These are phyloP conservation scores for Hydnomerulius pinastri DNA, from an alignment of 768 basidiomycete genomes.

Conservation along the genomic window DNA sequence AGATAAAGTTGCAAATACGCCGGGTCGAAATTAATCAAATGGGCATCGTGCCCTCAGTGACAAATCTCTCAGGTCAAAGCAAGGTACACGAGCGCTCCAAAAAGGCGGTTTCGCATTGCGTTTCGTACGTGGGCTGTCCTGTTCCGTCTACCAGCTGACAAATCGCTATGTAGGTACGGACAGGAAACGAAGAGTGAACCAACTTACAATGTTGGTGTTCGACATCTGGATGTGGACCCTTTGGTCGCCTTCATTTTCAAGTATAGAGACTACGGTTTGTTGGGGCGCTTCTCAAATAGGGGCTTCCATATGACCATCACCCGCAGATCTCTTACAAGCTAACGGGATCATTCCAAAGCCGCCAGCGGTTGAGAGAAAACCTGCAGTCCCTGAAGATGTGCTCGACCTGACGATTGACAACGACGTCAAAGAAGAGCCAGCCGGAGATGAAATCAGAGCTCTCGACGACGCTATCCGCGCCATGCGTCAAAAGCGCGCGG, in stretches of 20 bases:
- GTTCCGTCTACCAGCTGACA: background rate
- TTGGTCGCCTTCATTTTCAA: constrained; percentile 31
- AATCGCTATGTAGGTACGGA: constrained; percentile 21
- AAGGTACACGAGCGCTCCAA: constrained; percentile 34
- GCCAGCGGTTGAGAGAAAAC: background rate
- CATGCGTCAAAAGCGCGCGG: background rate
- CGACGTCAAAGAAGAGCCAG: constrained; percentile 11
- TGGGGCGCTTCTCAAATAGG: background rate
- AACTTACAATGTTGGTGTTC: background rate
- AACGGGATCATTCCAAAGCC: constrained; percentile 27
- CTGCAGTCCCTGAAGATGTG: constrained; percentile 7
- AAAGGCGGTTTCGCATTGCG: constrained; percentile 31
- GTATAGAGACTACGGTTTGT: constrained; percentile 30
- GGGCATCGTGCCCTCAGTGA: accelerated
- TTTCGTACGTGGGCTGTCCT: constrained; percentile 20
- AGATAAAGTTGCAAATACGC: constrained; percentile 17
- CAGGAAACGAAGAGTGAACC: constrained; percentile 7
- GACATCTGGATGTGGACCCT: constrained; percentile 18
- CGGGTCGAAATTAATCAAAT: background rate
- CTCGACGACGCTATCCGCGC: background rate
- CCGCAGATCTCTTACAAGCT: constrained; percentile 28
- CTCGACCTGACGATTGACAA: constrained; percentile 21
- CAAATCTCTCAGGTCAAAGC: background rate
- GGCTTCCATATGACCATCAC: background rate
- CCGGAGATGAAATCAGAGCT: constrained; percentile 9